These are phyloP conservation scores for Talaromyces sp. DNA, from an alignment of 2,329 filamentous ascomycete species.

Conservation along the genomic window DNA sequence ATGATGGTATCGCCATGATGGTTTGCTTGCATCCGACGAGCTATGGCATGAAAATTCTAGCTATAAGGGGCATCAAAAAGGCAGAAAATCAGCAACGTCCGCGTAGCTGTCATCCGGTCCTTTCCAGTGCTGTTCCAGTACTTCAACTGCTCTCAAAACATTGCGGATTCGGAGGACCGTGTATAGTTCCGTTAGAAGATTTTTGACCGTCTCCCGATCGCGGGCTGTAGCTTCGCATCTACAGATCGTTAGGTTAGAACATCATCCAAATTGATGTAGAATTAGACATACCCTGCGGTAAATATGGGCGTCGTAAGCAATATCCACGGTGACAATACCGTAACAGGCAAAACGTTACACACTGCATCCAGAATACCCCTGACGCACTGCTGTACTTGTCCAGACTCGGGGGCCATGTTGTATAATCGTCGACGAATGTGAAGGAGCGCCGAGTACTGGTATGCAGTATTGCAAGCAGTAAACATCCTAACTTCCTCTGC, in stretches of 20 bases:
- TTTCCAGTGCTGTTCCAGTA: background rate
- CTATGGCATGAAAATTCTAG: too few species aligned
- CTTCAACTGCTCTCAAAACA: background rate
- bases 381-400: slow-evolving; percentile 11
- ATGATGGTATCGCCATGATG: too few species aligned
- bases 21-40: too few species aligned
- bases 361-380: slow-evolving; percentile 23
- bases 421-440: background rate
- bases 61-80: background rate
- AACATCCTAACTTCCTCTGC: background rate
- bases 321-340: slow-evolving; percentile 25
- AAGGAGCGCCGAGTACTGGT: background rate
- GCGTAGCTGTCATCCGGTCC: background rate
- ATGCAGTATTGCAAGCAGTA: background rate
- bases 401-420: background rate
- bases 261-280: too few species aligned
- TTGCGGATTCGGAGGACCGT: background rate
- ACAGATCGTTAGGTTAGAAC: background rate
- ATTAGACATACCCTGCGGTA: slow-evolving; percentile 22
- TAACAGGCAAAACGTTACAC: slow-evolving; percentile 20
- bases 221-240: background rate
- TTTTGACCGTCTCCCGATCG: background rate
- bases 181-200: background rate
- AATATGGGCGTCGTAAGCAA: slow-evolving; percentile 26
- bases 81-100: background rate